A percentile compares a stretch with the other conserved stretches of the same genome.
These are phyloP conservation scores for Hypoxylon lienhwacheense DNA, from an alignment of 495 filamentous ascomycete species.

Conservation along the genomic window DNA sequence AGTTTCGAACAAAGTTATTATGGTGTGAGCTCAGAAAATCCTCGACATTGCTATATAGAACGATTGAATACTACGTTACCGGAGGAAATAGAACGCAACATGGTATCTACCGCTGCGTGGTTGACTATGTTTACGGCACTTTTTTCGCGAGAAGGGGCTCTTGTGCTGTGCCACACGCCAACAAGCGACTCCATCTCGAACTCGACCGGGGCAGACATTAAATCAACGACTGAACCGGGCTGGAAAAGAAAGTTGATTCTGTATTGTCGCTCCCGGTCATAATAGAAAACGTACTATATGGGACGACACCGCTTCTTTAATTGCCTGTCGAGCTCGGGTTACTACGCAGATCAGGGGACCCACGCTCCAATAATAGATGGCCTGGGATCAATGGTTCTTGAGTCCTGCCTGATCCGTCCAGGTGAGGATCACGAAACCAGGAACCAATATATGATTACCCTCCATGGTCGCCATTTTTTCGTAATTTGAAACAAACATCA, in stretches of 20 bases:
- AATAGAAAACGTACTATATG: conserved; percentile 14
- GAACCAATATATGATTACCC: neutral
- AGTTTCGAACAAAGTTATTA: no score
- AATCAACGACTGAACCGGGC: neutral
- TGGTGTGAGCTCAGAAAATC: no score
- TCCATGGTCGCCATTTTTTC: neutral
- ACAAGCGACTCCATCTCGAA: neutral
- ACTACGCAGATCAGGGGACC: conserved; percentile 18
- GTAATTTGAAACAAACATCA: conserved; percentile 10
- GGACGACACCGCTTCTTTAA: neutral
- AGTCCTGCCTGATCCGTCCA: conserved; percentile 1
- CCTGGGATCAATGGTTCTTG: conserved; percentile 20
- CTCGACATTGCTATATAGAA: no score
- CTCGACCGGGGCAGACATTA: neutral
- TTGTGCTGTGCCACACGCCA: conserved; percentile 9
- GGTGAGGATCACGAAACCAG: neutral
- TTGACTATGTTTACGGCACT: no score
- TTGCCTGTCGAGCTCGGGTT: conserved; percentile 8
- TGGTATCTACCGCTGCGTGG: no score
- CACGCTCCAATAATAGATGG: conserved; percentile 15
- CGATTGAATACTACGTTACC: no score
- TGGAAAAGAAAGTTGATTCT: neutral
- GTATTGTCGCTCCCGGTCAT: neutral
- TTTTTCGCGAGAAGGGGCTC: neutral
- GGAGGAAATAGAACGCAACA: neutral